Conservation (phyloP, 2,329 filamentous ascomycete genomes). For the Calonectria fujianensis region DNA sequence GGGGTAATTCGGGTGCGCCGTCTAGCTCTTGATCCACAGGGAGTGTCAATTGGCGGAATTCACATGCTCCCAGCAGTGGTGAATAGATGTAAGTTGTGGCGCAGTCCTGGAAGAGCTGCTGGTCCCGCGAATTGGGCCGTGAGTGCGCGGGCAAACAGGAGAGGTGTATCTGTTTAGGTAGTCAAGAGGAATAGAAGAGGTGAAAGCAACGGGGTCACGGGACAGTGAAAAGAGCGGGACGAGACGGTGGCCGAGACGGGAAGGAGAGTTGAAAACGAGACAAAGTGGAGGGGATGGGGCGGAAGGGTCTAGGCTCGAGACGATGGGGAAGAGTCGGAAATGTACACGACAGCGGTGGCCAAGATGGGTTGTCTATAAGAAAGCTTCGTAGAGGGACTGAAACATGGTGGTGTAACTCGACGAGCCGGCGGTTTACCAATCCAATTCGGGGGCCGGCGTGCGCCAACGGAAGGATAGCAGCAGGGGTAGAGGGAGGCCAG, state of each 20-base stretch:
- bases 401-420: slow-evolving; percentile 62
- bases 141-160: background rate
- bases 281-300: slow-evolving; percentile 36
- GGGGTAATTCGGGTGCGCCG: background rate
- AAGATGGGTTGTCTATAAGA: slow-evolving; percentile 48
- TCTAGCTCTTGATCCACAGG: slow-evolving; percentile 42
- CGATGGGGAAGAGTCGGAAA: slow-evolving; percentile 32
- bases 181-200: slow-evolving; percentile 12
- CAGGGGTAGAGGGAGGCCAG: slow-evolving; percentile 21
- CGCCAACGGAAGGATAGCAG: slow-evolving; percentile 32
- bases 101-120: slow-evolving; percentile 39
- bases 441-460: slow-evolving; percentile 49
- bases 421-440: slow-evolving; percentile 55
- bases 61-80: slow-evolving; percentile 47
- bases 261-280: slow-evolving; percentile 25
- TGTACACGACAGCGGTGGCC: slow-evolving; percentile 28
- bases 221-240: slow-evolving; percentile 26
- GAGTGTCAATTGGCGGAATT: slow-evolving; percentile 38
- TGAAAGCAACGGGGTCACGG: slow-evolving; percentile 20
- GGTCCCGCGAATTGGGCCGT: slow-evolving; percentile 1
- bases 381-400: slow-evolving; percentile 57
- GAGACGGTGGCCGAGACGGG: slow-evolving; percentile 29
- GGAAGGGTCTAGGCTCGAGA: slow-evolving; percentile 25
- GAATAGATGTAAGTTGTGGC: slow-evolving; percentile 29
- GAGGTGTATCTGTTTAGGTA: background rate